Evolutionary conservation across 148 eudicot species (phyloP), one percentile per base, ranked within the genome.

Genomic region (Rhododendron simsii): DNA sequence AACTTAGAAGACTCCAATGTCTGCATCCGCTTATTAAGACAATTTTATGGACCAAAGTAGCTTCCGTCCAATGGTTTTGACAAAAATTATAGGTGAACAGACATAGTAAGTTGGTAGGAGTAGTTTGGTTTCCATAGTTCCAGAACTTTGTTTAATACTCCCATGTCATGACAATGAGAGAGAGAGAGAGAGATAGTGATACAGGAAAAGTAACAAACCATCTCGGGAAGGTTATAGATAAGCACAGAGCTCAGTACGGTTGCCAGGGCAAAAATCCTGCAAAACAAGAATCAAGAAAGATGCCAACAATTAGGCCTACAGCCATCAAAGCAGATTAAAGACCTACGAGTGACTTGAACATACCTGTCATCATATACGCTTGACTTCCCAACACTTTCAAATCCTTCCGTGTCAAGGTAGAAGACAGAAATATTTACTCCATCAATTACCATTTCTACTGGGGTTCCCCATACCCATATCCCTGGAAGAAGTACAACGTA

Each of bases 381-480:
- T 78, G 99, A 97, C 91, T 95, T 97, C 86, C 99, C 99, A 89
- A 97, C 89, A 90, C 99, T 97, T 90, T 97, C 98, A 92, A 97
- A 97, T 80, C 99, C 99, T 87, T 97, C 99, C 7, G 99, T 97
- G 85, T 97, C 99, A 85, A 97, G 99, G 90, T 93, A 97, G 82
- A 97, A 91, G 37, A 97, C 96, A 86, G 99, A 93, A 61, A 92
- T 93, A 87, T 93, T 91, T 48, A 91, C 95, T 85, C 98, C 99
- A 92, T 92, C 85, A 83, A 96, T 89, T 79, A 92, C 91, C 90
- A 95, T 28, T 89, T 95, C 95, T 28, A 94, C 20, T 53, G 99
- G 99, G 85, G 90, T 89, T 86, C 99, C 99, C 99, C 99, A 96
- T 33, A 95, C 96, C 99, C 99, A 96, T 86, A 96, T 91, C 69